Percentiles rank a stretch among this genome's conserved stretches.
Conservation (phyloP, 441 rosid genomes). For the Geranium incanum region DNA sequence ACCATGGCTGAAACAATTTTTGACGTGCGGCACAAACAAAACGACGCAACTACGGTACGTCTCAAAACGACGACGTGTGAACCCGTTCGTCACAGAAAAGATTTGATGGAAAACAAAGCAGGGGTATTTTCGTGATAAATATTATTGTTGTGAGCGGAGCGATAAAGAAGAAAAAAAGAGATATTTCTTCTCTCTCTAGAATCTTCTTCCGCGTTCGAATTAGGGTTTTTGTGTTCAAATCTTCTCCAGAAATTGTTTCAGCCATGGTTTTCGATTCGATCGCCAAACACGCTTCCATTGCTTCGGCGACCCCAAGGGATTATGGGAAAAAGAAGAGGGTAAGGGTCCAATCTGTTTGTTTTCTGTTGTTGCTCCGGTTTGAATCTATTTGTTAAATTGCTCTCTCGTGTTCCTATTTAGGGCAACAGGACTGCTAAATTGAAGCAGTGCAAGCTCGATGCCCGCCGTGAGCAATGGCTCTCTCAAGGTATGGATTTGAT, state of each 20-base stretch:
- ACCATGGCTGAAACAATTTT: constrained; percentile 37
- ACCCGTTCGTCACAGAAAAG: no score
- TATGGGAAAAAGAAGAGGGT: constrained; percentile 74
- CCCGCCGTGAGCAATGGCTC: constrained; percentile 96
- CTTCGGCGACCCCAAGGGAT: constrained; percentile 48
- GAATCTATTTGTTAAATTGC: background rate
- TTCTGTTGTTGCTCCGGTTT: constrained; percentile 6
- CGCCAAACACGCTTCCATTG: constrained; percentile 35
- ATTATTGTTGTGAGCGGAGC: constrained; percentile 27
- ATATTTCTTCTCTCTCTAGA: background rate
- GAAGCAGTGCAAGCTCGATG: constrained; percentile 91
- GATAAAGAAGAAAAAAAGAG: constrained; percentile 6
- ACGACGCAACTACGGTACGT: no score
- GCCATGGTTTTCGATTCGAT: constrained; percentile 71
- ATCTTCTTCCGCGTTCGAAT: background rate
- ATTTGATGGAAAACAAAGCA: no score
- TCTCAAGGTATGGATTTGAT: constrained; percentile 53
- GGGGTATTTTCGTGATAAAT: no score
- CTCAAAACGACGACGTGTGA: no score
- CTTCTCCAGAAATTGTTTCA: background rate
- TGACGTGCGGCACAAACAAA: no score
- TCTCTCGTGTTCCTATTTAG: constrained; percentile 30
- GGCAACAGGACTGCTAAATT: constrained; percentile 79
- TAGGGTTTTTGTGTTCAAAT: constrained; percentile 24
- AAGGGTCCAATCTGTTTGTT: background rate